Conservation (phyloP, 495 filamentous ascomycete genomes). For the Penicillium fimorum region DNA sequence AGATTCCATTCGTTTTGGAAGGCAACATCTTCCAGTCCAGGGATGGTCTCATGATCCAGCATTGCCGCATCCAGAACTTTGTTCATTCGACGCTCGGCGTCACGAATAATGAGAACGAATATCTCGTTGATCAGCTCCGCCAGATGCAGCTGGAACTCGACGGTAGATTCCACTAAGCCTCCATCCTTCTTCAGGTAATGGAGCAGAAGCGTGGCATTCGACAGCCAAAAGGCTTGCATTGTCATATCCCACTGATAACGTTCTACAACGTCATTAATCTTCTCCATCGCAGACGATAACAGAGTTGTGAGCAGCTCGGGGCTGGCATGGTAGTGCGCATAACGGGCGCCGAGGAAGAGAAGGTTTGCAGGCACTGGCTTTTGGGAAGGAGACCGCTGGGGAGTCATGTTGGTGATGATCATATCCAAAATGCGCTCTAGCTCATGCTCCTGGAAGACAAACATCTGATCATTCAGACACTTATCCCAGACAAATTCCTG, state of each 20-base stretch:
- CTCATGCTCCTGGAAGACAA: constrained; percentile 96
- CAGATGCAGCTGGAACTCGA: constrained; percentile 87
- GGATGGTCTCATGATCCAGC: constrained; percentile 97
- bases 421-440: constrained; percentile 88
- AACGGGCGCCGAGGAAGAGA: constrained; percentile 90
- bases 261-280: constrained; percentile 95
- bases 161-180: constrained; percentile 76
- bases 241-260: constrained; percentile 99
- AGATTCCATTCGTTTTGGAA: constrained; percentile 99
- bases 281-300: constrained; percentile 84
- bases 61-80: constrained; percentile 90
- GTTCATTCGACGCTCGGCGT: constrained; percentile 96
- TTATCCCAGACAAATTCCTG: constrained; percentile 98
- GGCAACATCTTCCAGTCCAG: constrained; percentile 90
- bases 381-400: constrained; percentile 89
- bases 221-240: constrained; percentile 97
- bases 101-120: constrained; percentile 95
- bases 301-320: constrained; percentile 77
- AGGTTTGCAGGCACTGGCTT: constrained; percentile 98
- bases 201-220: constrained; percentile 89
- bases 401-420: constrained; percentile 97
- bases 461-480: constrained; percentile 98
- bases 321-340: constrained; percentile 95
- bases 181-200: constrained; percentile 96
- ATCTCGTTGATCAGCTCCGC: constrained; percentile 97